Conservation (phyloP, 768 basidiomycete species). For the Sarcodon aspratus region DNA sequence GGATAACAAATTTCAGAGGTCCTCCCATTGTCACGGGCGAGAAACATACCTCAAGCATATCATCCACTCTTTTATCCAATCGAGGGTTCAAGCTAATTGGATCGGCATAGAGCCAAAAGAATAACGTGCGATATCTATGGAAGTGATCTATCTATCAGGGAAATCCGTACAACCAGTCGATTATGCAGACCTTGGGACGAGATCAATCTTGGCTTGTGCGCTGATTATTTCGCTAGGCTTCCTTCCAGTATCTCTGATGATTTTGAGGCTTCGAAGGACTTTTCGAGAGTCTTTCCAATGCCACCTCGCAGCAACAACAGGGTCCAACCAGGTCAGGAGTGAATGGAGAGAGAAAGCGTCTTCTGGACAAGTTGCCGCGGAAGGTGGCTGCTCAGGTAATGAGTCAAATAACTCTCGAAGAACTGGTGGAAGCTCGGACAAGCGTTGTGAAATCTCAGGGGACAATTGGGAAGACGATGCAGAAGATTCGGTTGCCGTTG, state of each 20-base stretch:
- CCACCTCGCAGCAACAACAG: conserved; percentile 69
- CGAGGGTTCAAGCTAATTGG: conserved; percentile 49
- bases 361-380: conserved; percentile 41
- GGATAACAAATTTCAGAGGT: neutral
- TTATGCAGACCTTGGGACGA: conserved; percentile 38
- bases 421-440: conserved; percentile 33
- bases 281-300: conserved; percentile 95
- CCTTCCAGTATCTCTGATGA: conserved; percentile 62
- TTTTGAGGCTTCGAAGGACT: conserved; percentile 66
- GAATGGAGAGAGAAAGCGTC: conserved; percentile 52
- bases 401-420: conserved; percentile 37
- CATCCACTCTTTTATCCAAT: conserved; percentile 72
- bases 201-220: conserved; percentile 39
- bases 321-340: conserved; percentile 62
- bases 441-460: conserved; percentile 23
- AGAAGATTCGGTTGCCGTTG: neutral
- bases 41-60: conserved; percentile 70
- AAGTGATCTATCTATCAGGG: neutral
- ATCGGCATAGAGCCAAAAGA: conserved; percentile 86
- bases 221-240: conserved; percentile 56
- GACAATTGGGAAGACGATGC: conserved; percentile 1
- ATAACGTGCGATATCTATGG: conserved; percentile 69
- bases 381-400: conserved; percentile 51
- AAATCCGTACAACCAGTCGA: neutral
- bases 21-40: conserved; percentile 1